Conservation (phyloP, 108 stramenopile genomes). For the Nitzschia sp. region DNA sequence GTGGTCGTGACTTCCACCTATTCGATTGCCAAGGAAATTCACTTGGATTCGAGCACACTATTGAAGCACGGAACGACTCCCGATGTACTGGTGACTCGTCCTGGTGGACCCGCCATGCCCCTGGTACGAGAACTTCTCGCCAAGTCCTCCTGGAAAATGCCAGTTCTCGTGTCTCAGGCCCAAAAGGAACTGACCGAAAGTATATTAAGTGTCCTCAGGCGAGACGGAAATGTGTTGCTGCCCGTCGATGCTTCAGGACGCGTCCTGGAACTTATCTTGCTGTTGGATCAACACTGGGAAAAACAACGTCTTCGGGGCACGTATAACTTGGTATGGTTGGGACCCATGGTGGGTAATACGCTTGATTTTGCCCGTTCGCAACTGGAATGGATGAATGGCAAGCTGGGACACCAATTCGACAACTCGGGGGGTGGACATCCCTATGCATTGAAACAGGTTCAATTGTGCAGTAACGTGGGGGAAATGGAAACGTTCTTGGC, state of each 20-base stretch:
- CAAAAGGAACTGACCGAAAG: conserved; percentile 64
- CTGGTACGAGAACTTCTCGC: conserved; percentile 57
- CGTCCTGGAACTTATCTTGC: conserved; percentile 82
- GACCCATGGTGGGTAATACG: conserved; percentile 85
- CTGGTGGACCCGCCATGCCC: conserved; percentile 72
- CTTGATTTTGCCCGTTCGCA: conserved; percentile 87
- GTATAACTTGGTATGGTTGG: conserved; percentile 89
- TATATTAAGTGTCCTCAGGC: conserved; percentile 78
- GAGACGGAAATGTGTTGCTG: conserved; percentile 91
- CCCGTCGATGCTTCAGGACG: conserved; percentile 91
- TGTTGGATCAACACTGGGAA: conserved; percentile 87
- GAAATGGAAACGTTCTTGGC: conserved; percentile 60
- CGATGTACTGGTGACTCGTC: conserved; percentile 75
- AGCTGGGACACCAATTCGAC: conserved; percentile 38
- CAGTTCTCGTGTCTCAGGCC: conserved; percentile 38
- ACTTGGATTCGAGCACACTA: conserved; percentile 77
- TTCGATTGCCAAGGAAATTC: conserved; percentile 83
- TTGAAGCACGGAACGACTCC: conserved; percentile 75
- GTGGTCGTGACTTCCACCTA: conserved; percentile 74
- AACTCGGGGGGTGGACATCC: conserved; percentile 40
- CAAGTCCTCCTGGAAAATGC: not conserved
- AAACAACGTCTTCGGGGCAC: conserved; percentile 61
- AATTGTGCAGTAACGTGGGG: conserved; percentile 52
- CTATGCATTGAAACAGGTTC: conserved; percentile 54
- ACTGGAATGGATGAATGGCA: conserved; percentile 86